phyloP scores from a whole-genome alignment of 2,329 filamentous ascomycete genomes.

The Verticillium longisporum region DNA sequence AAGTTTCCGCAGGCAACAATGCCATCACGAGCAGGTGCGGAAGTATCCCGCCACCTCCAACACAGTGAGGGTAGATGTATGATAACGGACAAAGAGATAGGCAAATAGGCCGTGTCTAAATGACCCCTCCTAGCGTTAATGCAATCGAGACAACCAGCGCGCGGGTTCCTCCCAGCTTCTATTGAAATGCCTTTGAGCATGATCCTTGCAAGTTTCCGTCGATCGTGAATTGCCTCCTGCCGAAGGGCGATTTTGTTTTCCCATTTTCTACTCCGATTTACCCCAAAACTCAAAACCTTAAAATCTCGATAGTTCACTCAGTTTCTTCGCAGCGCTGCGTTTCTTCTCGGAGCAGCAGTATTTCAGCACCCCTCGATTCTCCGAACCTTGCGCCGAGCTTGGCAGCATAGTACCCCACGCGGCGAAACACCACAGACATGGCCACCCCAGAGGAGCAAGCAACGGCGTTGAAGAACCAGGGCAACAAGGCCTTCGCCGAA shows the following conservation, averaged over 20 bases:
- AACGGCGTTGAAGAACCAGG: slow-evolving; percentile 80
- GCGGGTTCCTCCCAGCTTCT: neutral
- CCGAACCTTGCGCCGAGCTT: neutral
- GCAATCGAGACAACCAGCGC: neutral
- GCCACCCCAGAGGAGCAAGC: slow-evolving; percentile 55
- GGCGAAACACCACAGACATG: slow-evolving; percentile 22
- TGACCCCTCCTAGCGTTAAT: neutral
- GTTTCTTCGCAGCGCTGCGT: neutral
- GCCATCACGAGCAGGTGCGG: neutral
- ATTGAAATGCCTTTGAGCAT: neutral
- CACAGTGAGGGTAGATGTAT: neutral
- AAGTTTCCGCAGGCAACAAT: neutral
- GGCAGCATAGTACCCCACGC: neutral
- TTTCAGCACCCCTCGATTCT: neutral
- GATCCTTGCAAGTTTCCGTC: neutral
- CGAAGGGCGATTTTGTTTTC: neutral
- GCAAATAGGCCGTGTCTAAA: neutral
- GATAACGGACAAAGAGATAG: neutral
- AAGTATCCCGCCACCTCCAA: neutral
- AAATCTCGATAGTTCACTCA: neutral
- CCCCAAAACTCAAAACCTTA: neutral
- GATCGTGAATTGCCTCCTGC: neutral
- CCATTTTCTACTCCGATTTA: neutral
- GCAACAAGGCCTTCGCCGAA: slow-evolving; percentile 84
- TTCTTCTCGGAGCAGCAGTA: neutral